Percentiles rank a stretch among this genome's conserved stretches.
Conservation (phyloP, 2,329 filamentous ascomycete genomes). For the Acrodontium crateriforme region DNA sequence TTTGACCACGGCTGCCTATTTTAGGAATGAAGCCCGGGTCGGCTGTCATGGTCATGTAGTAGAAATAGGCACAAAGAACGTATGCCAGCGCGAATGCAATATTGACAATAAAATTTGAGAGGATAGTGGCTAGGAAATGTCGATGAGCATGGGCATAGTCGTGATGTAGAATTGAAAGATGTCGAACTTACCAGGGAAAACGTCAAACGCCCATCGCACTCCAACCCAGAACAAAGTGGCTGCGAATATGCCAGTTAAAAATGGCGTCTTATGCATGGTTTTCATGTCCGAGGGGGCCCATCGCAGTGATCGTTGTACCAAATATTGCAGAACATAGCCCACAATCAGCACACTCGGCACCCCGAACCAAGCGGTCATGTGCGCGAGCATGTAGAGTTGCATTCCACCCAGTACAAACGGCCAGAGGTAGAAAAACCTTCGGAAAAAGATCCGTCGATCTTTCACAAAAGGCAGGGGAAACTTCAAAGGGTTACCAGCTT, state of each 20-base stretch:
- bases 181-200: constrained; percentile 69
- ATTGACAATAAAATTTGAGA: constrained; percentile 59
- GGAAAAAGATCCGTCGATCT: constrained; percentile 65
- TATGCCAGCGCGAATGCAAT: constrained; percentile 55
- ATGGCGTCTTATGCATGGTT: constrained; percentile 81
- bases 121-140: too few species aligned
- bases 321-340: constrained; percentile 60
- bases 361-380: constrained; percentile 59
- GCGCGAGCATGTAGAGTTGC: constrained; percentile 57
- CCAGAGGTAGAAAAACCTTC: constrained; percentile 78
- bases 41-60: constrained; percentile 67
- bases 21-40: constrained; percentile 93
- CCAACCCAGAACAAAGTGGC: constrained; percentile 72
- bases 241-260: constrained; percentile 85
- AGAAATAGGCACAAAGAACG: constrained; percentile 68
- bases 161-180: constrained; percentile 24
- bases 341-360: constrained; percentile 56
- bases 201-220: constrained; percentile 57
- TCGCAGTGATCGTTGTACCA: constrained; percentile 61
- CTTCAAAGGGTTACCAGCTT: constrained; percentile 58
- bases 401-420: constrained; percentile 65
- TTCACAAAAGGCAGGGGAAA: constrained; percentile 66
- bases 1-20: constrained; percentile 73
- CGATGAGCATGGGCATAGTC: constrained; percentile 30
- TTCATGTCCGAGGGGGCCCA: constrained; percentile 83